These are phyloP conservation scores for Chrysanthemum seticuspe DNA, from an alignment of 129 eudicot species.

Conservation along the genomic window DNA sequence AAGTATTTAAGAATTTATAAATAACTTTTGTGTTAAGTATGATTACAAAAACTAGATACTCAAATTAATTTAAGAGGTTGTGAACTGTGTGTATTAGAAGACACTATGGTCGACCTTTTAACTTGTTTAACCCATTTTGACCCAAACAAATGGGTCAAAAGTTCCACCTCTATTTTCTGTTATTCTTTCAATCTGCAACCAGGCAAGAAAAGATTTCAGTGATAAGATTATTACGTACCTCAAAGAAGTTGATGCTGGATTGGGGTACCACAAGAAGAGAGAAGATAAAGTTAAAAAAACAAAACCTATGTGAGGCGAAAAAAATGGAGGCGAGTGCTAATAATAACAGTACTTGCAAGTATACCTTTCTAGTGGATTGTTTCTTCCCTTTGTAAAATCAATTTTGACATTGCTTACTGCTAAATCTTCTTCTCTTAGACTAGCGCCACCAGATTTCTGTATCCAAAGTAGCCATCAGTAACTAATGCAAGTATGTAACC, in stretches of 20 bases:
- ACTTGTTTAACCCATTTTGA: background rate
- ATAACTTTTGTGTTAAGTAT: background rate
- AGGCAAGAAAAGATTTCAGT: background rate
- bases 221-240: slow-evolving; percentile 46
- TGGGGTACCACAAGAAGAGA: slow-evolving; percentile 28
- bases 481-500: background rate
- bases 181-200: background rate
- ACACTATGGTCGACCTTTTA: background rate
- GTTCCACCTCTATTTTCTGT: background rate
- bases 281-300: slow-evolving; percentile 14
- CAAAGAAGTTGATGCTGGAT: slow-evolving; percentile 77
- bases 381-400: slow-evolving; percentile 74
- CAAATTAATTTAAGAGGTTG: background rate
- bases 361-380: slow-evolving; percentile 80
- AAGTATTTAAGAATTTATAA: too few relatives aligned
- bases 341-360: slow-evolving; percentile 8
- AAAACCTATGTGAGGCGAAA: slow-evolving; percentile 7
- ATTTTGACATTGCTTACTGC: slow-evolving; percentile 82
- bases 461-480: slow-evolving; percentile 21
- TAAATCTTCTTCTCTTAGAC: slow-evolving; percentile 74
- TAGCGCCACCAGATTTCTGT: slow-evolving; percentile 46
- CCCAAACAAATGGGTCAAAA: background rate
- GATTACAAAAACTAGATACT: background rate
- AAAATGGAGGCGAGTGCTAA: background rate
- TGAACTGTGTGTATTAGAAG: background rate